Conservation (phyloP, 1,284 basidiomycete genomes). For the Boletellus deceptivus region DNA sequence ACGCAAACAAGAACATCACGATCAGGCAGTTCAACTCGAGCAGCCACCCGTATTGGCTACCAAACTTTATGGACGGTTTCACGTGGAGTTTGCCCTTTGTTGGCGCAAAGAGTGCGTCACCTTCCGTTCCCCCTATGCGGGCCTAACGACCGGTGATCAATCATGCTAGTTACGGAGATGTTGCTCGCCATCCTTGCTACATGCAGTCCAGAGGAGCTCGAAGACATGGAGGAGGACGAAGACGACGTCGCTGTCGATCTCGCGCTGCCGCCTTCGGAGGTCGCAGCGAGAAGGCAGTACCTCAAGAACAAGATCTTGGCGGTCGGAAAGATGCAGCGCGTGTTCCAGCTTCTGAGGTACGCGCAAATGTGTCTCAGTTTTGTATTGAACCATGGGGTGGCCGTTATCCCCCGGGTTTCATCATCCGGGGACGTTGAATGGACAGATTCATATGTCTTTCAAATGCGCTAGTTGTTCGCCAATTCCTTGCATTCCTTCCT, state of each 20-base stretch:
- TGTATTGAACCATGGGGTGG: background rate
- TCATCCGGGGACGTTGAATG: background rate
- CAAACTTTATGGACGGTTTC: conserved; percentile 99
- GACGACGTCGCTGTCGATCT: conserved; percentile 31
- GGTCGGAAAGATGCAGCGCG: conserved; percentile 87
- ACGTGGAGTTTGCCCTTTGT: conserved; percentile 99
- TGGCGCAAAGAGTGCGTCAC: conserved; percentile 85
- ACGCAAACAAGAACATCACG: conserved; percentile 97
- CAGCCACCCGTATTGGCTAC: conserved; percentile 89
- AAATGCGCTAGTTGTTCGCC: background rate
- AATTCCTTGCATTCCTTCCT: background rate
- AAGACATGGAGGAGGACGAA: conserved; percentile 57
- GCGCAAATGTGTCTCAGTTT: background rate
- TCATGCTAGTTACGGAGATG: conserved; percentile 87
- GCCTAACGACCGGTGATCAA: background rate
- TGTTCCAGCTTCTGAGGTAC: conserved; percentile 86
- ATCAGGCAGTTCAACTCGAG: conserved; percentile 96
- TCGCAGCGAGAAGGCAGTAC: conserved; percentile 57
- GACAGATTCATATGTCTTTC: background rate
- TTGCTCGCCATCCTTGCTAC: conserved; percentile 91
- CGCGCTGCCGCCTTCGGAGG: conserved; percentile 42
- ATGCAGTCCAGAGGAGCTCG: conserved; percentile 93
- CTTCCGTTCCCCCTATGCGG: background rate
- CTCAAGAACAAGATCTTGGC: conserved; percentile 97
- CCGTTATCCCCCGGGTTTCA: background rate